Conservation (phyloP, 495 filamentous ascomycete genomes). For the Thozetella sp. region DNA sequence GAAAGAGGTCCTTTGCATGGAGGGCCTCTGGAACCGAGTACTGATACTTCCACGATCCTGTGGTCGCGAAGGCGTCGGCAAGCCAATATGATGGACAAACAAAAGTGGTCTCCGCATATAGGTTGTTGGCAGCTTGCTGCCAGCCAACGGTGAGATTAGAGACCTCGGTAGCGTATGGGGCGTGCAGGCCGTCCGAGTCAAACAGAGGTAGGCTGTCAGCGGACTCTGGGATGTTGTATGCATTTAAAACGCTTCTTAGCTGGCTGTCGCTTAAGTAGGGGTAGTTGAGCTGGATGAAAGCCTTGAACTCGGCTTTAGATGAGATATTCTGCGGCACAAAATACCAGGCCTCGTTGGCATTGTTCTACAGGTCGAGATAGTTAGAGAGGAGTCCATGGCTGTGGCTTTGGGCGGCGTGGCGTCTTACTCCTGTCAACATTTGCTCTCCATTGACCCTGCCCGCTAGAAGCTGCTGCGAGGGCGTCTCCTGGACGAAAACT, state of each 20-base stretch:
- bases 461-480: conserved; percentile 54
- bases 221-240: conserved; percentile 42
- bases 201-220: conserved; percentile 8
- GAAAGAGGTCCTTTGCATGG: too few relatives aligned
- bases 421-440: conserved; percentile 14
- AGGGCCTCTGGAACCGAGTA: too few relatives aligned
- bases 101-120: too few relatives aligned
- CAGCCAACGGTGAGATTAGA: too few relatives aligned
- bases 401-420: neutral
- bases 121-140: too few relatives aligned
- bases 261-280: conserved; percentile 49
- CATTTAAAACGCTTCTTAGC: conserved; percentile 35
- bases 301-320: conserved; percentile 39
- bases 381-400: too few relatives aligned
- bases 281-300: conserved; percentile 46
- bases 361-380: conserved; percentile 7
- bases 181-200: conserved; percentile 24
- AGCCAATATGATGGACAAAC: too few relatives aligned
- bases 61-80: too few relatives aligned
- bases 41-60: too few relatives aligned
- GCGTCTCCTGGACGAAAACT: conserved; percentile 51
- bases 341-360: conserved; percentile 28
- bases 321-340: conserved; percentile 55
- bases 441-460: conserved; percentile 35
- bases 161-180: too few relatives aligned